phyloP scores from a whole-genome alignment of 139 green algal species.

The Coccomyxa sp. region DNA sequence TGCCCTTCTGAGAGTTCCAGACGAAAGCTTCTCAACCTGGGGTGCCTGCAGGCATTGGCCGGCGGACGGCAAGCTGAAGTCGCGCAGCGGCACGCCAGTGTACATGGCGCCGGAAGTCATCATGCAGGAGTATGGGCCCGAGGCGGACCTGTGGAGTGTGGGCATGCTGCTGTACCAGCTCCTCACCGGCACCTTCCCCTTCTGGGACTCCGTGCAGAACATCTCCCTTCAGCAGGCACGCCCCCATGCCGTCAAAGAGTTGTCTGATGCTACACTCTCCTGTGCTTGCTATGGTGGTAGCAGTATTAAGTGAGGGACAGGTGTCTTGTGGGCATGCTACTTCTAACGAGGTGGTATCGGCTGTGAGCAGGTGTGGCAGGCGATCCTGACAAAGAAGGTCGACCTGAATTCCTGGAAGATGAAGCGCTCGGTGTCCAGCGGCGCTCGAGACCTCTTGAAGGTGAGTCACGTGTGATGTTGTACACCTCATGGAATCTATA shows the following conservation, averaged over 20 bases:
- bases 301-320: too few species aligned
- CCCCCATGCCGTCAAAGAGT: neutral
- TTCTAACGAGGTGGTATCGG: too few species aligned
- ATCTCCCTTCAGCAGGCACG: constrained; percentile 61
- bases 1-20: too few species aligned
- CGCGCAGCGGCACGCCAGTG: constrained; percentile 74
- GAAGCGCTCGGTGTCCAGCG: constrained; percentile 20
- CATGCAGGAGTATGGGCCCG: constrained; percentile 57
- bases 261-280: neutral
- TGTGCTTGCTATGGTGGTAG: neutral
- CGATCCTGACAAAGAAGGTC: constrained; percentile 63
- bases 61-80: constrained; percentile 68
- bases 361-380: constrained; percentile 67
- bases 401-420: constrained; percentile 56
- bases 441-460: constrained; percentile 40
- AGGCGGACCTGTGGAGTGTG: constrained; percentile 82
- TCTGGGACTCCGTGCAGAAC: constrained; percentile 82
- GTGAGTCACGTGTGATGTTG: neutral
- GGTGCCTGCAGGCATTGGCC: constrained; percentile 47
- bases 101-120: constrained; percentile 86
- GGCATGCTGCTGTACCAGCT: constrained; percentile 92
- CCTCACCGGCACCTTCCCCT: constrained; percentile 80
- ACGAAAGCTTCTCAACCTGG: too few species aligned
- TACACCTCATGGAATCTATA: too few species aligned
- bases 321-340: too few species aligned